Base-by-base conservation (phyloP, 2,329 filamentous ascomycete species). In the Penicillium sp. region DNA sequence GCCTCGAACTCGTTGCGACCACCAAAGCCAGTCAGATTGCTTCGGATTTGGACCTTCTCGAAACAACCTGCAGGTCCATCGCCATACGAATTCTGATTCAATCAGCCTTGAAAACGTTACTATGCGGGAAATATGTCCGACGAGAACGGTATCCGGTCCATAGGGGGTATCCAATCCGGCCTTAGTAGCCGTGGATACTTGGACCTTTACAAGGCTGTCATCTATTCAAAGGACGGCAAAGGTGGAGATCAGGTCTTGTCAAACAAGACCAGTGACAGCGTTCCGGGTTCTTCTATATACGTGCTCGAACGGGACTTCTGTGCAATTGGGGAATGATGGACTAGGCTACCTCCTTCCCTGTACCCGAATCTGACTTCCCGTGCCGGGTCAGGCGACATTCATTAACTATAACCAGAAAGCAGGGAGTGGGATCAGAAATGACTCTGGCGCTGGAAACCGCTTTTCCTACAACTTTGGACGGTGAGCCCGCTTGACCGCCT, bases 1-100 rank as follows among this genome's bases (percentile, higher is more conserved):
- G 86, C 49, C 83, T 97, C 46, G 78, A 86, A 27, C 80, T 96
- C 58, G 90, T 90, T 1, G 92, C 92, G 7, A 91, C 89, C 3
- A 85, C 96, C 68, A 96, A 96, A 72, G 88, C 91, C 21, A 86
- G 89, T 31, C 88, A 93, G 68, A 82, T 97, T 59, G 80, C 88
- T 6, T 87, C 90, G 23, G 89, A 91, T 68, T 82, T 97, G 52
- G 80, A 90, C 49, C 81, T 96, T 49, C 84, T 96, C 62, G 84
- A 91, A 74, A 88, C 88, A 32, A 87, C 86, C 56, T 88, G 86
- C 67, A 79, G 81, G 52, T 87, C 88, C 52, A 87, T 94, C 42
- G 79, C 87, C 7, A 91, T 89, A 0, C 77, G 83, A 37, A 68
- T 84, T 9, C 64, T 82, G 15, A 77, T 85, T 4, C 83, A 85